Percentiles rank a stretch among this genome's conserved stretches.
These are phyloP conservation scores for Phytophthora aleatoria DNA, from an alignment of 352 stramenopile genomes.

Conservation along the genomic window DNA sequence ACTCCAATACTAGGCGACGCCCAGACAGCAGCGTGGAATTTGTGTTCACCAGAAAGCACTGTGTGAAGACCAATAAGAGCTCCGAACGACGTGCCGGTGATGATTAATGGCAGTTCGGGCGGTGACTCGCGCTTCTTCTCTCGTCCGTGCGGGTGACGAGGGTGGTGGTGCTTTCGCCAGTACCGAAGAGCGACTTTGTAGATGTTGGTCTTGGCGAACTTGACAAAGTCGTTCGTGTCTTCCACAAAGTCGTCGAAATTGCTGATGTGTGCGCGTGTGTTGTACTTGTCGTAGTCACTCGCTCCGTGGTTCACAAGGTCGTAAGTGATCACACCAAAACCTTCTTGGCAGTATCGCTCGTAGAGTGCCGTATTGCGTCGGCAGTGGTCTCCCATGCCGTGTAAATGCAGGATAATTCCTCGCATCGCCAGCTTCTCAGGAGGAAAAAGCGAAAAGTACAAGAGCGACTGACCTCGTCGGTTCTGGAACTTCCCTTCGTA, in stretches of 20 bases:
- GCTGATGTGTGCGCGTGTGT: constrained; percentile 41
- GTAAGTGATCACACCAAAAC: constrained; percentile 63
- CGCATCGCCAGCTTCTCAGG: constrained; percentile 41
- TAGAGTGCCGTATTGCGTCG: constrained; percentile 55
- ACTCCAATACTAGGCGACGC: constrained; percentile 41
- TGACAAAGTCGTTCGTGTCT: constrained; percentile 50
- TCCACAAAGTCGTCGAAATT: constrained; percentile 49
- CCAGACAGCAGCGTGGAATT: constrained; percentile 45
- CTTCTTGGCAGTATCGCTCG: constrained; percentile 46
- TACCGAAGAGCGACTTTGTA: constrained; percentile 38
- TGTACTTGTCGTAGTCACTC: constrained; percentile 41
- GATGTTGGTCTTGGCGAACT: constrained; percentile 40
- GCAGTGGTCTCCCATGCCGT: constrained; percentile 68
- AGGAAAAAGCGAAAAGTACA: constrained; percentile 63
- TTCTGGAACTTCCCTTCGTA: constrained; percentile 59
- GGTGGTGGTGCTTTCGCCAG: constrained; percentile 39
- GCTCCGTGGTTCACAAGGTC: constrained; percentile 58
- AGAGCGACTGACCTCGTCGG: constrained; percentile 49
- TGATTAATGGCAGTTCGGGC: constrained; percentile 43
- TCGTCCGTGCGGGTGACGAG: constrained; percentile 31
- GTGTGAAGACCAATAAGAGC: constrained; percentile 48
- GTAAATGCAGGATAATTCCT: constrained; percentile 59
- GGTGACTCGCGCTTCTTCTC: constrained; percentile 22
- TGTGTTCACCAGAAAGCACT: constrained; percentile 41
- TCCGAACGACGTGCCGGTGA: constrained; percentile 45